Evolutionary conservation across 768 basidiomycete genomes (phyloP), one percentile per base, ranked within the genome.

Genomic region (Jaapia argillacea): DNA sequence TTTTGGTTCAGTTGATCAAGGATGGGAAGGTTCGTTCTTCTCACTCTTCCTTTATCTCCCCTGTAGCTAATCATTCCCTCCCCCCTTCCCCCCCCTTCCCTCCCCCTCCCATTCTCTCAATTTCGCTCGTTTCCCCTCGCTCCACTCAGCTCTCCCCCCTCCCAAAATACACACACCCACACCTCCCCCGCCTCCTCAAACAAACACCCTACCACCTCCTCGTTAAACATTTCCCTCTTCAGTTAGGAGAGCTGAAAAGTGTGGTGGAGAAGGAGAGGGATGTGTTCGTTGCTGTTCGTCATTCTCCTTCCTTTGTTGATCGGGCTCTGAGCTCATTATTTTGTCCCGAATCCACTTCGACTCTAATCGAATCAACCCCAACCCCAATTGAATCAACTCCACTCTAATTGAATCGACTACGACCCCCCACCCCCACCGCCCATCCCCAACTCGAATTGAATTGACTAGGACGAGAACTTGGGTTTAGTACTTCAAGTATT

Each of bases 1-100:
- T 73, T 18, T 66, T 93, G 4, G 75, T 90, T 4, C 88, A 91
- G 56, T 61, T 92, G 37, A 85, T 93, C 45, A 67, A 74, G 18
- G 70, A 76, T 42, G 91, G 91, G 14, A 78, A 81, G 71, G 85
- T 83, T 21, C 18, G 65, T 50, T 21, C 4, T 35, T 6, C 10
- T 27, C 12, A 28, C 6, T 23, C 12, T n/a, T n/a, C n/a, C n/a
- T n/a, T n/a, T 36, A n/a, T 13, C 22, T 40, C 33, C n/a, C n/a
- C 18, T 10, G 6, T 3, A n/a, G 16, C 26, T 14, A n/a, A n/a
- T n/a, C 24, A 16, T 6, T 39, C 6, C 14, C n/a, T 24, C 25
- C 24, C 37, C 7, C 31, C 41, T 13, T 35, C 28, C 5, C 13
- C 20, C 7, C 31, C 31, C 31, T 33, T 10, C 31, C 10, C 31